These are phyloP conservation scores for Kodamaea nitidulidarum DNA, from an alignment of 805 yeast species.

Conservation along the genomic window DNA sequence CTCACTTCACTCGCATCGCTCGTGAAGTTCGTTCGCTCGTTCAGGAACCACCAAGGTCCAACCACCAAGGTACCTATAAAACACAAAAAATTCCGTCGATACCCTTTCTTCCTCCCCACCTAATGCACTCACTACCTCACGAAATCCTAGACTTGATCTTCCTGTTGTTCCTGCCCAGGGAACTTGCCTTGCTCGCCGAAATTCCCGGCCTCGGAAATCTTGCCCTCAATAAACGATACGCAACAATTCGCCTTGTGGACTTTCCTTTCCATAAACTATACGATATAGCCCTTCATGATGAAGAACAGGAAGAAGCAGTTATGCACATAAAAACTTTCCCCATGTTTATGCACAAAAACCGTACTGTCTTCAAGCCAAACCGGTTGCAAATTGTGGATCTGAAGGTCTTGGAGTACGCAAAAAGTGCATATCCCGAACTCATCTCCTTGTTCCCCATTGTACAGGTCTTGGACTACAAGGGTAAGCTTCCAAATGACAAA, in stretches of 20 bases:
- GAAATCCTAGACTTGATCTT: constrained; percentile 2
- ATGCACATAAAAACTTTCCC: not conserved
- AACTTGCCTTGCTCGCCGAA: not conserved
- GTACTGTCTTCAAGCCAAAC: constrained; percentile 1
- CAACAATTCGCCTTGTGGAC: constrained; percentile 2
- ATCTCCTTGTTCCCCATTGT: not conserved
- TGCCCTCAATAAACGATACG: constrained; percentile 4
- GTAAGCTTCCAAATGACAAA: constrained; percentile 3
- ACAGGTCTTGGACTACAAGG: constrained; percentile 1
- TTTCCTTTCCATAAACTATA: constrained; percentile 4
- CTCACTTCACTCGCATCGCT: too few species aligned
- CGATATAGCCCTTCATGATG: not conserved
- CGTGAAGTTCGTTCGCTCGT: too few species aligned
- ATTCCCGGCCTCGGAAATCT: not conserved
- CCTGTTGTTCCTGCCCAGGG: constrained; percentile 1
- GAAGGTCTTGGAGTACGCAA: not conserved
- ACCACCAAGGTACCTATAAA: not conserved
- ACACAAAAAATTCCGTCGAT: not conserved
- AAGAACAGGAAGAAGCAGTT: constrained; percentile 2
- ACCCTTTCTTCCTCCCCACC: not conserved
- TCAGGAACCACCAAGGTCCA: too few species aligned
- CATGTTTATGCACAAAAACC: constrained; percentile 1
- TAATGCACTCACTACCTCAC: not conserved
- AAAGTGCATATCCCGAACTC: not conserved
- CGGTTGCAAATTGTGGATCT: constrained; percentile 6